Conservation (phyloP, 1,139 yeast species). For the Blastobotrys elegans region DNA sequence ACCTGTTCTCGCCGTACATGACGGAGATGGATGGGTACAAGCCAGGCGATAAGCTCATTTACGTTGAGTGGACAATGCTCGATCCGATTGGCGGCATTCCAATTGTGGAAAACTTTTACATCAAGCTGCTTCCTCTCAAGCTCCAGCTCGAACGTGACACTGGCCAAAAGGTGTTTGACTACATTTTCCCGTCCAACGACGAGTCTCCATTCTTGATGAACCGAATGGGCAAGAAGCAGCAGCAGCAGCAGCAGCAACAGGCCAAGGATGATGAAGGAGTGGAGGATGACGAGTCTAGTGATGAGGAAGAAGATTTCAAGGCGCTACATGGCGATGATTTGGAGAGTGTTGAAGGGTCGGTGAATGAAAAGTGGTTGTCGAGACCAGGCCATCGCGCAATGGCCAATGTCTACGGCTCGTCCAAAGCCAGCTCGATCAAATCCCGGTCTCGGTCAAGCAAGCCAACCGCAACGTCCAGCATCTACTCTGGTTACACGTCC, state of each 20-base stretch:
- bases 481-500: background rate
- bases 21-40: conserved; percentile 17
- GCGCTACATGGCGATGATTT: conserved; percentile 7
- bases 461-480: background rate
- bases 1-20: conserved; percentile 55
- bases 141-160: conserved; percentile 69
- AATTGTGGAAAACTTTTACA: conserved; percentile 49
- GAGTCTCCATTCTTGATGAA: conserved; percentile 24
- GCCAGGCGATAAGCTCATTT: conserved; percentile 39
- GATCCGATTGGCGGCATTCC: conserved; percentile 86
- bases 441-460: conserved; percentile 3
- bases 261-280: conserved; percentile 11
- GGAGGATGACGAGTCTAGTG: background rate
- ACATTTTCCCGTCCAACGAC: conserved; percentile 51
- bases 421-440: conserved; percentile 3
- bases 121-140: conserved; percentile 58
- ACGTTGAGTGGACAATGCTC: conserved; percentile 64
- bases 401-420: background rate
- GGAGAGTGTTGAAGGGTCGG: conserved; percentile 4
- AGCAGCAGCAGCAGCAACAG: conserved; percentile 11
- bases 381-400: background rate
- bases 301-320: conserved; percentile 3
- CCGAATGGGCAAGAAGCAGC: conserved; percentile 14
- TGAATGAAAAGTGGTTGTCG: background rate
- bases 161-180: conserved; percentile 56